Evolutionary conservation across 163 green algal genomes (phyloP).

Genomic region (Trebouxiophyceae sp.): DNA sequence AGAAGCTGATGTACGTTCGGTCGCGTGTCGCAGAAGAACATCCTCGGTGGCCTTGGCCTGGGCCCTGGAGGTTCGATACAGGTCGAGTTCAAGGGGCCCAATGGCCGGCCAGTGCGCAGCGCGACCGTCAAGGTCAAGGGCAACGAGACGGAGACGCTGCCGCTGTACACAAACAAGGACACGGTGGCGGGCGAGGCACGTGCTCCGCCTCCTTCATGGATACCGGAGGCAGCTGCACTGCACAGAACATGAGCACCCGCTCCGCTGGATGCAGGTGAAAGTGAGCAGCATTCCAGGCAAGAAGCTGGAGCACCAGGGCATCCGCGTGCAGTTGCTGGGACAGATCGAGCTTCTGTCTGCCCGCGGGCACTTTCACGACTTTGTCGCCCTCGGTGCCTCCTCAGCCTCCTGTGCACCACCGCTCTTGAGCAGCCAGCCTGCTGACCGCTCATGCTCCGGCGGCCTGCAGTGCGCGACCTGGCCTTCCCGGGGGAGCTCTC

Average conservation of each 20-base stretch:
- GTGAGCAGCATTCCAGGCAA: slow-evolving; percentile 70
- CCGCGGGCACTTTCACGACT: slow-evolving; percentile 57
- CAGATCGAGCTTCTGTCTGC: slow-evolving; percentile 85
- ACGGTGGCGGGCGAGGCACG: slow-evolving; percentile 60
- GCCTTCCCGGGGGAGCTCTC: slow-evolving; percentile 74
- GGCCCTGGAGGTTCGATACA: slow-evolving; percentile 30
- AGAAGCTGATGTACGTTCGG: too few relatives aligned
- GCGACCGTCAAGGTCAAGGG: slow-evolving; percentile 31
- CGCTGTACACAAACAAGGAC: slow-evolving; percentile 71
- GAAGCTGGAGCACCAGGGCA: slow-evolving; percentile 88
- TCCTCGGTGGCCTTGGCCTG: slow-evolving; percentile 38
- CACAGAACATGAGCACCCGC: neutral
- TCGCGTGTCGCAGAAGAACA: slow-evolving; percentile 10
- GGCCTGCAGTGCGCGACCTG: slow-evolving; percentile 78
- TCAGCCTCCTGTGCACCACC: too few relatives aligned
- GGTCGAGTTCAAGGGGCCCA: slow-evolving; percentile 29
- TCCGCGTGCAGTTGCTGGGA: slow-evolving; percentile 94
- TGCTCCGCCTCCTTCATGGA: neutral
- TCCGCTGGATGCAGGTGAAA: slow-evolving; percentile 33
- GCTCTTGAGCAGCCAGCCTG: too few relatives aligned
- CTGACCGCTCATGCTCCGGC: too few relatives aligned
- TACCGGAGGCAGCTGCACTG: neutral
- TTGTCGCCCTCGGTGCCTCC: too few relatives aligned
- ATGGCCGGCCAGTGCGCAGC: slow-evolving; percentile 20
- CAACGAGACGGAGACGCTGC: slow-evolving; percentile 60